phyloP scores from a whole-genome alignment of 768 basidiomycete species.

The Wakefieldia striispora region DNA sequence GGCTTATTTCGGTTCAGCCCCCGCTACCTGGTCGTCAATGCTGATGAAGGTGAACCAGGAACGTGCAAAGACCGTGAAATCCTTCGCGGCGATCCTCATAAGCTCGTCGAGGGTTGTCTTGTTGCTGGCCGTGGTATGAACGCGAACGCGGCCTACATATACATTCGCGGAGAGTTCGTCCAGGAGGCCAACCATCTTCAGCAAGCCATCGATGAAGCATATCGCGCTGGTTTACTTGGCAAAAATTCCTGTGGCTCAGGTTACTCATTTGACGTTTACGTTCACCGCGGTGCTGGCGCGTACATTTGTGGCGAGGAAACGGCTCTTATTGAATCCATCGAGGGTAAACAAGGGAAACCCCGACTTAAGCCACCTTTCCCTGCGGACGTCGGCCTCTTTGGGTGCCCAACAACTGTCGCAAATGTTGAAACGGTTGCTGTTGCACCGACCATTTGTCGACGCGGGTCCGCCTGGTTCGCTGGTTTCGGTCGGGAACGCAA shows the following conservation, averaged over 20 bases:
- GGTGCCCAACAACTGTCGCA: conserved; percentile 95
- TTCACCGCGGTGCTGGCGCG: conserved; percentile 98
- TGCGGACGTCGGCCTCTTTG: conserved; percentile 96
- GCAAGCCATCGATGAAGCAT: conserved; percentile 94
- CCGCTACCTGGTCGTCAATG: conserved; percentile 95
- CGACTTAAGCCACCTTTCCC: conserved; percentile 98
- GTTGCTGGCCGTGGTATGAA: conserved; percentile 98
- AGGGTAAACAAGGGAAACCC: conserved; percentile 98
- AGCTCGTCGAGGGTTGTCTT: conserved; percentile 95
- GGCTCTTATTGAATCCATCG: conserved; percentile 92
- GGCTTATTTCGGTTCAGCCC: conserved; percentile 52
- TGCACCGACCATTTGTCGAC: conserved; percentile 92
- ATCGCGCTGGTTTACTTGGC: conserved; percentile 84
- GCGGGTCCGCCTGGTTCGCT: conserved; percentile 89
- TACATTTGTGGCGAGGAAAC: conserved; percentile 99
- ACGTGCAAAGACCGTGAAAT: conserved; percentile 99
- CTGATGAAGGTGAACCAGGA: conserved; percentile 97
- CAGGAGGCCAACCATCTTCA: conserved; percentile 93
- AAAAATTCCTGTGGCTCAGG: conserved; percentile 90
- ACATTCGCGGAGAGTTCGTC: conserved; percentile 97
- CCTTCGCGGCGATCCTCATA: conserved; percentile 96
- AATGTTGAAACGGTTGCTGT: conserved; percentile 99
- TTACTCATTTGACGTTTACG: conserved; percentile 94
- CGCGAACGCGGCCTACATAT: conserved; percentile 98
- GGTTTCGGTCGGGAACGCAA: conserved; percentile 90